Evolutionary conservation across 2,329 filamentous ascomycete species (phyloP).

Genomic region (Teratosphaeria destructans): DNA sequence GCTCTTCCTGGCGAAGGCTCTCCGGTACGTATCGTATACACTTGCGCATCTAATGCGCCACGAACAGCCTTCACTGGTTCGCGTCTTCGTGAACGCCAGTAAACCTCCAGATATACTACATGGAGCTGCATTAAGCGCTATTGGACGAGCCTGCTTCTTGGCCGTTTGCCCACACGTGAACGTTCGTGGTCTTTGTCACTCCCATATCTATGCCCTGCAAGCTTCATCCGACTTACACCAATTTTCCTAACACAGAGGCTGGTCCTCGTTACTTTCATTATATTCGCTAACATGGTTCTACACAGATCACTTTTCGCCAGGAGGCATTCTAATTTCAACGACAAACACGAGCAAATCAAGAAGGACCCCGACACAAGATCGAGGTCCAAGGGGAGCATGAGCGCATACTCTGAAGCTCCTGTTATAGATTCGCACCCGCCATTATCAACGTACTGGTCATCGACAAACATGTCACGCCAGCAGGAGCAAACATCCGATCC

Average conservation of each 20-base stretch:
- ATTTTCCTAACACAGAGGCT: not conserved
- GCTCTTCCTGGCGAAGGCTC: slow-evolving; percentile 23
- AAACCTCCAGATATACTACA: not conserved
- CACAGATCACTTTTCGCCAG: slow-evolving; percentile 20
- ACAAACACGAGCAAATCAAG: slow-evolving; percentile 6
- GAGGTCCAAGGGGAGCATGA: slow-evolving; percentile 20
- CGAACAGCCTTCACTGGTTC: slow-evolving; percentile 1
- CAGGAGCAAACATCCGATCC: slow-evolving; percentile 16
- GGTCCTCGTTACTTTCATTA: not conserved
- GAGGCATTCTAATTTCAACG: slow-evolving; percentile 11
- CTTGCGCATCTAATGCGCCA: slow-evolving; percentile 6
- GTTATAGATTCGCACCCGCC: slow-evolving; percentile 9
- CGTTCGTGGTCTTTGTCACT: not conserved
- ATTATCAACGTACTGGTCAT: slow-evolving; percentile 7
- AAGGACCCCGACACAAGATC: slow-evolving; percentile 9
- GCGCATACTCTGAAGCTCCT: slow-evolving; percentile 11
- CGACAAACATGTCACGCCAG: slow-evolving; percentile 17
- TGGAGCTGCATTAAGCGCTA: slow-evolving; percentile 7
- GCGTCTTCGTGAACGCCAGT: not conserved
- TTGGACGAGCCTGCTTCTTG: slow-evolving; percentile 1
- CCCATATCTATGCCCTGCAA: not conserved
- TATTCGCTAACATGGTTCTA: slow-evolving; percentile 16
- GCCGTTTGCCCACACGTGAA: not conserved
- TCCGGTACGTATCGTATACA: slow-evolving; percentile 19
- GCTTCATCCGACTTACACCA: not conserved